Base-by-base conservation (phyloP, 2,329 filamentous ascomycete genomes). In the Cucurbitaria berberidis region DNA sequence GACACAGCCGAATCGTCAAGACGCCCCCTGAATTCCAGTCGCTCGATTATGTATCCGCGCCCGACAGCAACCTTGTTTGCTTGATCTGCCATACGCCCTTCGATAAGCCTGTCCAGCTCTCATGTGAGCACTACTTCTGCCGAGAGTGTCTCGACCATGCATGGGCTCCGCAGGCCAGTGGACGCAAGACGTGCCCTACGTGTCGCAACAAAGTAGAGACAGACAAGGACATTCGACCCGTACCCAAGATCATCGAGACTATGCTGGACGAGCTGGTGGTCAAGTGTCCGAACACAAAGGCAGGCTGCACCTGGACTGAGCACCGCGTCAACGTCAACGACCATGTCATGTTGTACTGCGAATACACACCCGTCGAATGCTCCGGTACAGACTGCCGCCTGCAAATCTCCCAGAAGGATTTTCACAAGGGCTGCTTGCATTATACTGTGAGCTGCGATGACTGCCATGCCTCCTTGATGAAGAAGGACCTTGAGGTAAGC, bases 91-190 rank as follows among this genome's bases (percentile, higher is more conserved):
- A 85, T 65, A 84, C 82, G 55, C 83, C 85, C 7, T 86, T 87
- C 63, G 80, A 86, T 48, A 75, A 80, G 46, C 85, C 85, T 1
- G 78, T 86, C 39, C 70, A 83, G 60, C 74, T 85, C 42, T 77
- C 82, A 59, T 88, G 85, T 72, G 84, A 87, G 58, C 85, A 88
- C 73, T 82, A 84, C 58, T 88, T 88, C 74, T 88, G 85, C 72
- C 76, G 79, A 48, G 78, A 81, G 21, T 88, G 85, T 64, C 76
- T 88, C 53, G 78, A 76, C 42, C 73, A 74, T 38, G 68, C 72
- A 24, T 74, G 69, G 67, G 62, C 58, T 1, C 66, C 68, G 21
- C 71, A 75, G 66, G 55, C 64, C 24, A 46, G 56, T n/a, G 53
- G 42, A 35, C 60, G 62, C 58, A 68, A 72, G 62, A 78, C 75